phyloP scores from a whole-genome alignment of 2,329 filamentous ascomycete genomes.

The Trichoderma hamatum region DNA sequence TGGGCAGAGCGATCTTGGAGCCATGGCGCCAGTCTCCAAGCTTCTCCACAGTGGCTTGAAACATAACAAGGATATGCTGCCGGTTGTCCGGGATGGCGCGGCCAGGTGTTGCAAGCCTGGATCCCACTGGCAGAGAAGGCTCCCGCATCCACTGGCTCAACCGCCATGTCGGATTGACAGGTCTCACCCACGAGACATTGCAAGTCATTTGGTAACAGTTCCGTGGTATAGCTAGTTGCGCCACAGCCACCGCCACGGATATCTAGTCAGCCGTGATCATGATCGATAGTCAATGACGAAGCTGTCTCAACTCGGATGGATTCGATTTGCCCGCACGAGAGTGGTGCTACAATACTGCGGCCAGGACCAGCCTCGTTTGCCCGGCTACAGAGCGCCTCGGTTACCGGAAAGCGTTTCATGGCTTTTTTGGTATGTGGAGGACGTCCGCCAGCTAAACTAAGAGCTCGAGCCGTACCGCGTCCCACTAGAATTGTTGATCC shows the following conservation, averaged over 20 bases:
- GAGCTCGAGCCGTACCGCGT: conserved; percentile 32
- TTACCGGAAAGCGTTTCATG: conserved; percentile 19
- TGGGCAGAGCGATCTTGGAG: conserved; percentile 21
- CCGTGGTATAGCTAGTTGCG: neutral
- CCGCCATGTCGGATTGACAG: conserved; percentile 25
- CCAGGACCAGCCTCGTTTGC: neutral
- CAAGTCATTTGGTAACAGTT: neutral
- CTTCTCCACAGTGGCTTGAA: conserved; percentile 26
- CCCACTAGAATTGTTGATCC: conserved; percentile 26
- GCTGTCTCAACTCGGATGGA: neutral
- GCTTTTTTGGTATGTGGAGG: conserved; percentile 19
- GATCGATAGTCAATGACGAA: neutral
- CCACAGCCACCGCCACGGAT: conserved; percentile 14
- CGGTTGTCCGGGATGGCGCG: conserved; percentile 17
- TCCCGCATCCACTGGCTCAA: conserved; percentile 12
- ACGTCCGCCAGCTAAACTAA: conserved; percentile 27
- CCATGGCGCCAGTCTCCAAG: conserved; percentile 17
- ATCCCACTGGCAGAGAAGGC: conserved; percentile 18
- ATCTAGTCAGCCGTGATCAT: neutral
- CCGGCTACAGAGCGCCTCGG: neutral
- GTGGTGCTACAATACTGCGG: neutral
- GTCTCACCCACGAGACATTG: conserved; percentile 4
- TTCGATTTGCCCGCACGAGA: neutral
- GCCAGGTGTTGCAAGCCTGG: conserved; percentile 18
- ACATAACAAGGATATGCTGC: conserved; percentile 17